Evolutionary conservation across 73 alveolate species (phyloP), one percentile per base, ranked within the genome.

Genomic region (Paramecium caudatum): DNA sequence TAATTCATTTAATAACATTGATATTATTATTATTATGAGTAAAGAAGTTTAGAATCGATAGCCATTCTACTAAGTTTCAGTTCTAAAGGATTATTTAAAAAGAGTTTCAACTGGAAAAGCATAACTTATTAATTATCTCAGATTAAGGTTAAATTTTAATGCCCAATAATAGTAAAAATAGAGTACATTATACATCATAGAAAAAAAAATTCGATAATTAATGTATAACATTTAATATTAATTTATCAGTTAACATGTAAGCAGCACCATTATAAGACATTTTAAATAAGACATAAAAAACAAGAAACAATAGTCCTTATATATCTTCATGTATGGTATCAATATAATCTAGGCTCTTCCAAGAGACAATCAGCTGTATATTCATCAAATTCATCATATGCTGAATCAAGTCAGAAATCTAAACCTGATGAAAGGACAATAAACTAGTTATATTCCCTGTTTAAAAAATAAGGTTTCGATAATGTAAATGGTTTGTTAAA

Each of bases 401-500:
- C 69, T 19, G 88, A 74, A 43, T 65, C 83, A 32, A 65, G 34
- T 13, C 47, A 65, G 16, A 74, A 74, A 39, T 1, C 65, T 19
- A 74, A 74, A 34, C 88, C 88, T 5, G 88, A 74, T 74, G 88
- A 74, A 13, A 74, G 19, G 47, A 74, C 88, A 16, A 41, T 74
- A 37, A 27, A 74, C 16, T 74, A 74, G 33, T 39, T 74, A 74
- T 74, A 74, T 74, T 39, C 62, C 15, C 88, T 74, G 5, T 74
- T 74, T 45, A 74, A 74, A 74, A 37, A 74, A 74, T 74, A 74
- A 74, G 88, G 88, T 41, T 74, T 74, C 21, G 88, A 74, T 15
- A 74, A 74, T 25, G 55, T 74, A 0, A 74, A 74, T 74, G 88
- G 88, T 16, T 6, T 74, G 10, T 43, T 74, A 9, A 74, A 74